Evolutionary conservation across 2,329 filamentous ascomycete genomes (phyloP).

Genomic region (Cytospora piceae): DNA sequence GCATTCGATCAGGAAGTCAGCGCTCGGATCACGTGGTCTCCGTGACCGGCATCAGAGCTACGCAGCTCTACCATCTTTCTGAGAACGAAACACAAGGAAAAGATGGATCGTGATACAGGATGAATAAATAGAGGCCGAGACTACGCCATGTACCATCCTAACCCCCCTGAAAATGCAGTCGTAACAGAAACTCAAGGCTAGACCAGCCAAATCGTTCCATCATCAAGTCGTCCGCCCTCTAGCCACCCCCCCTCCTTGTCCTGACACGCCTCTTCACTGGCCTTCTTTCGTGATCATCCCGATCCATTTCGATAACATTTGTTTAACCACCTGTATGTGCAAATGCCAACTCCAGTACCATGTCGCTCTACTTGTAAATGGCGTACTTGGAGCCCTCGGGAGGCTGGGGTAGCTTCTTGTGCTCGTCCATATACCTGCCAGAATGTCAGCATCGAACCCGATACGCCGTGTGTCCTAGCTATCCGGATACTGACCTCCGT

Average conservation of each 20-base stretch:
- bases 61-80: too few relatives aligned
- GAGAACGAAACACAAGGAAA: background rate
- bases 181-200: conserved; percentile 20
- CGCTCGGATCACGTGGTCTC: conserved; percentile 15
- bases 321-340: background rate
- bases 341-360: background rate
- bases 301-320: background rate
- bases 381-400: conserved; percentile 71
- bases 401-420: conserved; percentile 96
- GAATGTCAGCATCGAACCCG: conserved; percentile 32
- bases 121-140: conserved; percentile 22
- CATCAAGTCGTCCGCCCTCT: conserved; percentile 12
- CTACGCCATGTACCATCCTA: conserved; percentile 27
- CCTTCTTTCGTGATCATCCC: background rate
- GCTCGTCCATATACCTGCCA: conserved; percentile 85
- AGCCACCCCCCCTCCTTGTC: background rate
- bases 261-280: background rate
- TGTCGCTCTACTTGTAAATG: conserved; percentile 37
- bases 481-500: conserved; percentile 36
- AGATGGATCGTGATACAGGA: background rate
- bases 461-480: background rate
- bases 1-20: background rate
- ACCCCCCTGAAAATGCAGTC: conserved; percentile 28
- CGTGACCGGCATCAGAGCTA: conserved; percentile 11
- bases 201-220: conserved; percentile 10